A percentile compares a stretch with the other conserved stretches of the same genome.
phyloP scores from a whole-genome alignment of 805 yeast species.

The Debaryomyces hansenii region DNA sequence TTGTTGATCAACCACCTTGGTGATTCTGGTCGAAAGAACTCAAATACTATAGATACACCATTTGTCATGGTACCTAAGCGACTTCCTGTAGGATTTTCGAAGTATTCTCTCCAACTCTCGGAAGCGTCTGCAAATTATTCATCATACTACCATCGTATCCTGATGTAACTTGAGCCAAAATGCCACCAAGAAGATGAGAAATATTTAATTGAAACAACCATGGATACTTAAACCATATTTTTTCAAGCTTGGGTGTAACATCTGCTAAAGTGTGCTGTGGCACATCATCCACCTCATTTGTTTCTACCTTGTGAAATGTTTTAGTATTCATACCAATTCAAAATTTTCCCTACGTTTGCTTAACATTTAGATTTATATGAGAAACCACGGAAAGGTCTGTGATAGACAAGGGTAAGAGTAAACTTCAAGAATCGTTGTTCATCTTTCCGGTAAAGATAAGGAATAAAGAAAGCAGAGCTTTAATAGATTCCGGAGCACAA shows the following conservation, averaged over 20 bases:
- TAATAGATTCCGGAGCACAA: not conserved
- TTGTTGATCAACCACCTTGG: too few relatives aligned
- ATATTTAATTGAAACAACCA: constrained; percentile 9
- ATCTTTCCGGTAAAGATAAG: not conserved
- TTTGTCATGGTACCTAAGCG: constrained; percentile 33
- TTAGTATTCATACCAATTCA: too few relatives aligned
- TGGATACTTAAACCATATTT: constrained; percentile 9
- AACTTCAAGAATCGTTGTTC: not conserved
- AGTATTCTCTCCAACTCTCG: constrained; percentile 14
- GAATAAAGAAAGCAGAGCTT: not conserved
- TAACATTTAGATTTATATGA: not conserved
- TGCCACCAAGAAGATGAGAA: constrained; percentile 4
- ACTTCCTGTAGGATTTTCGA: constrained; percentile 30
- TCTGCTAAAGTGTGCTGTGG: constrained; percentile 5
- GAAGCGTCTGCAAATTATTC: constrained; percentile 20
- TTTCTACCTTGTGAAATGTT: too few relatives aligned
- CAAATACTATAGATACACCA: constrained; percentile 28
- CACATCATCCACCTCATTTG: too few relatives aligned
- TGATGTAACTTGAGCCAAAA: constrained; percentile 8
- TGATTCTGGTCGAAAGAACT: too few relatives aligned
- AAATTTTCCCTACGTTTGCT: too few relatives aligned
- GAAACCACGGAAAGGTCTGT: too few relatives aligned
- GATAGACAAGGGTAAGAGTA: not conserved
- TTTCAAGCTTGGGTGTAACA: constrained; percentile 10
- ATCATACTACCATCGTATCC: constrained; percentile 21